Evolutionary conservation across 2,329 filamentous ascomycete species (phyloP).

Genomic region (Sporothrix brunneoviolacea): DNA sequence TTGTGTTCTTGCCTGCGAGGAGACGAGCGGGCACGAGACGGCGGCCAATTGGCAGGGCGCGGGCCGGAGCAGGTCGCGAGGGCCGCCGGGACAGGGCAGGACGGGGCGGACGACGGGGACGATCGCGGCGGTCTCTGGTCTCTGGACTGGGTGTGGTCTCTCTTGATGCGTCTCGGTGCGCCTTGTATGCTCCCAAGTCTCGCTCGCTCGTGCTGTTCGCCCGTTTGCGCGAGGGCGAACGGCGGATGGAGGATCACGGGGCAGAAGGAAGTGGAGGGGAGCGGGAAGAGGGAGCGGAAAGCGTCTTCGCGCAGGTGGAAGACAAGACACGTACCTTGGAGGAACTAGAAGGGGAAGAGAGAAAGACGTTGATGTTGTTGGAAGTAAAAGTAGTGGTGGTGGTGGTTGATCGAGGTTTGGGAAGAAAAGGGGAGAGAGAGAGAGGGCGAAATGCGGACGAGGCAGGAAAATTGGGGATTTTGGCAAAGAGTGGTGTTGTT

Average conservation of each 20-base stretch:
- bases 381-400: background rate
- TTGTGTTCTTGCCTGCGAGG: background rate
- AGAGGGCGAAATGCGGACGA: constrained; percentile 11
- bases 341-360: background rate
- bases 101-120: background rate
- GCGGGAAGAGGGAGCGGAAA: background rate
- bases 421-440: background rate
- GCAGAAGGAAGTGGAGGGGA: background rate
- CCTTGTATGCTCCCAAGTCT: background rate
- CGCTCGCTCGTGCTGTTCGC: background rate
- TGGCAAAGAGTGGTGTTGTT: constrained; percentile 8
- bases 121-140: no score
- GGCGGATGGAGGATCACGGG: background rate
- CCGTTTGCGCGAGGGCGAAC: background rate
- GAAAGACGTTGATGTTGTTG: background rate
- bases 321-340: constrained; percentile 8
- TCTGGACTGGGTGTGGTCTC: no score
- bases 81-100: no score
- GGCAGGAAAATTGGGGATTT: constrained; percentile 11
- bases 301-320: background rate
- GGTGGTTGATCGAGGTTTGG: constrained; percentile 3
- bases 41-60: background rate
- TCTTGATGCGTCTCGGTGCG: no score
- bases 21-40: background rate
- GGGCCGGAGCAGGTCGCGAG: background rate